Evolutionary conservation across 805 yeast species (phyloP), one percentile per base, ranked within the genome.

Genomic region (Saccharomycopsis schoenii): DNA sequence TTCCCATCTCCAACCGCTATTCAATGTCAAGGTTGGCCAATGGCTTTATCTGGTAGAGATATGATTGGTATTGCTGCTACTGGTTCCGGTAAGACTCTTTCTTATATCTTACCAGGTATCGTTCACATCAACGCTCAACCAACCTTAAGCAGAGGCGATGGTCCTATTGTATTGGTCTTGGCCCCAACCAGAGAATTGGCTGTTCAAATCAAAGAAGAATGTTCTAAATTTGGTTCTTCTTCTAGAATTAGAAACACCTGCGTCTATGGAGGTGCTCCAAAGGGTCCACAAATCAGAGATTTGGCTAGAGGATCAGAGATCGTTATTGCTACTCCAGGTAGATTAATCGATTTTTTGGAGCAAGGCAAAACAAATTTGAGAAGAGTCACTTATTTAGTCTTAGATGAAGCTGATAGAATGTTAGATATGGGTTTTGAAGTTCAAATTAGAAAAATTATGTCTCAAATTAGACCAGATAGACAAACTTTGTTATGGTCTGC

Each of bases 341-440:
- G 99, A 83, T 83, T 94, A 76, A 89, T 94, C 69, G 99, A 94
- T 77, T 89, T 94, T 96, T 83, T 94, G 70, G 98, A 94, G 78
- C 80, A 87, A 65, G 93, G 94, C 70, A 92, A 88, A 80, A 94
- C 98, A 63, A 94, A 93, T 78, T 82, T 94, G 71, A 86, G 89
- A 74, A 89, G 98, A 80, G 97, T 94, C 65, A 94, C 98, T 59
- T 94, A 94, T 77, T 82, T 94, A 74, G 98, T 94, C 65, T 82
- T 94, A 70, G 99, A 94, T 77, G 99, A 94, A 83, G 99, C 99
- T 71, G 99, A 94, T 78, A 89, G 99, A 82, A 94, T 94, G 99
- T 84, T 94, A 78, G 99, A 94, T 80, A 94, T 94, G 99, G 99
- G 99, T 75, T 94, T 94, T 76, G 99, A 94, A 81, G 98, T 98